Evolutionary conservation across 2,329 filamentous ascomycete genomes (phyloP).

Genomic region (Paracorniculantispora psalliotae): DNA sequence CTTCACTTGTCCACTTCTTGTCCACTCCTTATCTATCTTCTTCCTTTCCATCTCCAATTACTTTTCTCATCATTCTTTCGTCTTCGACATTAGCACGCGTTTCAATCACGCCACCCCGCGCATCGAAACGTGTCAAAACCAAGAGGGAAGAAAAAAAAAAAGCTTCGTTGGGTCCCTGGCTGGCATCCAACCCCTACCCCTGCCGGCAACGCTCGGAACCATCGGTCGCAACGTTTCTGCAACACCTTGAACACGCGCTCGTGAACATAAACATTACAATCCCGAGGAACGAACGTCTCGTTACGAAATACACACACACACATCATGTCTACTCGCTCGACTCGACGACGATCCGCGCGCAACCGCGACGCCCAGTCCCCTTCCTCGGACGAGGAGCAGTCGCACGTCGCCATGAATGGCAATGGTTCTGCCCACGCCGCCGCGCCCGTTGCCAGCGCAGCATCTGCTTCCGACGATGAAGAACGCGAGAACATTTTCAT

Average conservation of each 20-base stretch:
- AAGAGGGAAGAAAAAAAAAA: background rate
- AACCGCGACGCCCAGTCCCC: slow-evolving; percentile 18
- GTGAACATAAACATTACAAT: too few species aligned
- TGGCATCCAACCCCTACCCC: background rate
- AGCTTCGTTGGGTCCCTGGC: background rate
- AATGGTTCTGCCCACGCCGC: slow-evolving; percentile 37
- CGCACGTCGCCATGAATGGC: slow-evolving; percentile 35
- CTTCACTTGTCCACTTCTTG: slow-evolving; percentile 11
- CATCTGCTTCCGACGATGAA: slow-evolving; percentile 18
- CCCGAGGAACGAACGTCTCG: too few species aligned
- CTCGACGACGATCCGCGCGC: slow-evolving; percentile 34
- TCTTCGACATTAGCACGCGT: background rate
- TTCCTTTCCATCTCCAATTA: slow-evolving; percentile 3
- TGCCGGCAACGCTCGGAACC: background rate
- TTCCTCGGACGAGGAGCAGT: slow-evolving; percentile 7
- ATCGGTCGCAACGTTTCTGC: background rate
- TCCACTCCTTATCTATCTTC: slow-evolving; percentile 8
- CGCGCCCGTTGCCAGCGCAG: slow-evolving; percentile 25
- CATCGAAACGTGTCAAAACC: background rate
- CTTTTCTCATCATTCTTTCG: background rate
- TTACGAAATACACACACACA: background rate
- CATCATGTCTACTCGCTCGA: slow-evolving; percentile 36
- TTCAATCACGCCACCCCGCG: too few species aligned
- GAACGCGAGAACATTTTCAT: slow-evolving; percentile 71
- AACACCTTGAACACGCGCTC: too few species aligned